Percentiles rank a stretch among this genome's conserved stretches.
Conservation (phyloP, 345 rosid genomes). For the Cardamine chenopodiifolia region DNA sequence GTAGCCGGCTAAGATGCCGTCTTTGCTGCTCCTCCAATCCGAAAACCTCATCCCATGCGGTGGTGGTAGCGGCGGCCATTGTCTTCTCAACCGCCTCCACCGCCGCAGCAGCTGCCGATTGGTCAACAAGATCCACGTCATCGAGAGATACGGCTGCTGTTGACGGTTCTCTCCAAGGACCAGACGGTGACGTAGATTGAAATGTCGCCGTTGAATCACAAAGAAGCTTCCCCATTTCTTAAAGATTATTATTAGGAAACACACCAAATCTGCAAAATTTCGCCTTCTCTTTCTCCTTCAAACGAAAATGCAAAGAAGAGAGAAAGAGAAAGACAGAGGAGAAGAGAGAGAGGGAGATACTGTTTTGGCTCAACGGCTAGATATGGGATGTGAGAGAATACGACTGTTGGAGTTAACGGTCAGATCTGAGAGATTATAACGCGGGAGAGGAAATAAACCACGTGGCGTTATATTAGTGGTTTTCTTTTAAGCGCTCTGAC, state of each 20-base stretch:
- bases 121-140: constrained; percentile 61
- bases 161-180: constrained; percentile 61
- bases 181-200: constrained; percentile 65
- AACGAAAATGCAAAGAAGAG: constrained; percentile 24
- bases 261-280: constrained; percentile 5
- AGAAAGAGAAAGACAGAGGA: background rate
- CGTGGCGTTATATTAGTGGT: constrained; percentile 33
- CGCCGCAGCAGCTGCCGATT: constrained; percentile 49
- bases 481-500: background rate
- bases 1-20: constrained; percentile 72
- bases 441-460: constrained; percentile 38
- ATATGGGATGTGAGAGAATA: constrained; percentile 31
- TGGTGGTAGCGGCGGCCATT: constrained; percentile 15
- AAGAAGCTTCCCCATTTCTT: constrained; percentile 75
- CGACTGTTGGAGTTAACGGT: constrained; percentile 43
- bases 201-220: constrained; percentile 79
- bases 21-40: constrained; percentile 94
- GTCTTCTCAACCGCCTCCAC: constrained; percentile 60
- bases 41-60: constrained; percentile 75
- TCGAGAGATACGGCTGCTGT: constrained; percentile 46
- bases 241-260: background rate
- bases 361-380: constrained; percentile 38
- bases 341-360: background rate
- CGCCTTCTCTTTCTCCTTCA: background rate
- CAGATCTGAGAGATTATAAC: constrained; percentile 34